Conservation (phyloP, 352 stramenopile genomes). For the Thalassiosira livingstoniorum region DNA sequence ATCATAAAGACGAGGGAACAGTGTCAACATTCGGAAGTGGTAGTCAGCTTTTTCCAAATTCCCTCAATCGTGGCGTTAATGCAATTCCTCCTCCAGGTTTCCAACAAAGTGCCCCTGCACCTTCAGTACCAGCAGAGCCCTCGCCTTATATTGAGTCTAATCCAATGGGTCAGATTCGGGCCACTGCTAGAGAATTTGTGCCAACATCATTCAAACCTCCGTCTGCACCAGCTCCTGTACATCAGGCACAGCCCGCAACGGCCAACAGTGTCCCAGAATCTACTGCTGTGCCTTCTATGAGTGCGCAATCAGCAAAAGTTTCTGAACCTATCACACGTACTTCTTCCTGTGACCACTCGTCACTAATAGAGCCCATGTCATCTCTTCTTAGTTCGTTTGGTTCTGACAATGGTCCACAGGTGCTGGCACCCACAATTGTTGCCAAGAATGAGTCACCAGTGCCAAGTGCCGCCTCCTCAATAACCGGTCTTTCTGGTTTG, state of each 20-base stretch:
- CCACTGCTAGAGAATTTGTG: constrained; percentile 78
- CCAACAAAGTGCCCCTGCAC: constrained; percentile 4
- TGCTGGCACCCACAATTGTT: not conserved
- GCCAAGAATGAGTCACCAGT: constrained; percentile 34
- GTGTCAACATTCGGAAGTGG: constrained; percentile 5
- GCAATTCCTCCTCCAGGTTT: constrained; percentile 63
- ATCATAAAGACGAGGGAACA: constrained; percentile 3
- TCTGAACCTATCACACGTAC: constrained; percentile 11
- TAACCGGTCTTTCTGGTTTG: constrained; percentile 54
- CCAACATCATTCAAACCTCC: constrained; percentile 60
- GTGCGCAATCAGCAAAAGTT: constrained; percentile 24
- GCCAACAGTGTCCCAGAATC: constrained; percentile 6
- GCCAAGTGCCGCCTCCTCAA: constrained; percentile 60
- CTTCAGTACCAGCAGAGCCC: not conserved
- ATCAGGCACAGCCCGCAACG: too few relatives aligned
- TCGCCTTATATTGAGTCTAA: constrained; percentile 41
- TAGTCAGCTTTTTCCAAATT: not conserved
- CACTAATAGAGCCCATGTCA: constrained; percentile 49
- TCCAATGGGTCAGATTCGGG: constrained; percentile 72
- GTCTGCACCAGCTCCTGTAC: not conserved
- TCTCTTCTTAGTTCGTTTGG: constrained; percentile 39
- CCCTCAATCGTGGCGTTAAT: not conserved
- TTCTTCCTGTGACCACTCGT: constrained; percentile 30
- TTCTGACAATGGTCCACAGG: not conserved
- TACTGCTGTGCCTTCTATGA: constrained; percentile 50